phyloP scores from a whole-genome alignment of 2,329 filamentous ascomycete species.

The Trichoderma sp. region DNA sequence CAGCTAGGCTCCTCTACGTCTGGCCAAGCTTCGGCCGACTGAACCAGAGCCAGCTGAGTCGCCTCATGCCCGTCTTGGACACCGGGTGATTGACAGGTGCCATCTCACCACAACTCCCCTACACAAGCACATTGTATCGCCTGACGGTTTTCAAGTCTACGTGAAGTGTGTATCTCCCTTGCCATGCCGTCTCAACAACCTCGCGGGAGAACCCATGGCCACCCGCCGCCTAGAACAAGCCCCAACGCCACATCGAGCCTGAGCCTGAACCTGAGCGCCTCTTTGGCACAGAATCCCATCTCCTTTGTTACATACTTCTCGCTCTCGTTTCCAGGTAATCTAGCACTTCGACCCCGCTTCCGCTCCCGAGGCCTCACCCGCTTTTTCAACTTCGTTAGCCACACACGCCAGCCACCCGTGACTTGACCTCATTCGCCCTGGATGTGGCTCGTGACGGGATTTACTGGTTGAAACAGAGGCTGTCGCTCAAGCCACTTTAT shows the following conservation, averaged over 20 bases:
- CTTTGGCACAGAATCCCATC: background rate
- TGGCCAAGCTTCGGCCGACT: background rate
- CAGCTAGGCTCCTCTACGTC: background rate
- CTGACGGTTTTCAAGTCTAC: background rate
- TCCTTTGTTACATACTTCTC: too few relatives aligned
- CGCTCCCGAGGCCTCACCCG: background rate
- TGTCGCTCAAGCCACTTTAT: slow-evolving; percentile 1
- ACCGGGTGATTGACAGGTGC: background rate
- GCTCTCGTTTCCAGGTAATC: too few relatives aligned
- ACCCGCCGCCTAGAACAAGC: background rate
- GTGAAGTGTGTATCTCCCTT: background rate
- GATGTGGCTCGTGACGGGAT: slow-evolving; percentile 9
- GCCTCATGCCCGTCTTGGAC: background rate
- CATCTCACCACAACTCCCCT: background rate
- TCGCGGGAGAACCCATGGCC: slow-evolving; percentile 10
- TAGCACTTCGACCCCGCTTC: background rate
- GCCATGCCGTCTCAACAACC: slow-evolving; percentile 9
- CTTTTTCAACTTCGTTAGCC: background rate
- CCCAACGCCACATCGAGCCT: background rate
- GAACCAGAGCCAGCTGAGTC: background rate
- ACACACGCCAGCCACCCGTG: slow-evolving; percentile 10
- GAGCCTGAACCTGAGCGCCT: background rate
- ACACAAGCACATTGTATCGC: background rate
- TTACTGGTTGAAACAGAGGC: background rate
- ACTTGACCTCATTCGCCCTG: background rate